phyloP scores from a whole-genome alignment of 768 basidiomycete genomes.

The Russula dissimulans region DNA sequence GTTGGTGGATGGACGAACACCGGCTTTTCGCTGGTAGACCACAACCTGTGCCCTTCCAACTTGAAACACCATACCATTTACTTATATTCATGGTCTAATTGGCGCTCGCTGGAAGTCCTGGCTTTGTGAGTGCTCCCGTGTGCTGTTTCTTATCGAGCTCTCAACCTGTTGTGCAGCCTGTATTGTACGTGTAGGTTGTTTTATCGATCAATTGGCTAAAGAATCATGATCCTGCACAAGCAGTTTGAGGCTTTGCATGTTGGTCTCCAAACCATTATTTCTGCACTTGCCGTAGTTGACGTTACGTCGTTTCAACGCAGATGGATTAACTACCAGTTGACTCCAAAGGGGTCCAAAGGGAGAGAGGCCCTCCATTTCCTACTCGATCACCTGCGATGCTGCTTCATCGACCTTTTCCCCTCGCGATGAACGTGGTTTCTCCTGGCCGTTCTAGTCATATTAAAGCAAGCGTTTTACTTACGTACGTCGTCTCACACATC shows the following conservation, averaged over 20 bases:
- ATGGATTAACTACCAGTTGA: conserved; percentile 59
- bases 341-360: conserved; percentile 47
- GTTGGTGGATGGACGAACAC: no score
- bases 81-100: conserved; percentile 35
- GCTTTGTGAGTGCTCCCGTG: conserved; percentile 33
- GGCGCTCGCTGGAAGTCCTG: conserved; percentile 48
- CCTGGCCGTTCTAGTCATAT: conserved; percentile 48
- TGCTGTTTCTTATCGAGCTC: background rate
- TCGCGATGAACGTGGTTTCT: conserved; percentile 61
- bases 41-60: conserved; percentile 46
- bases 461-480: conserved; percentile 47
- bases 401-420: conserved; percentile 84
- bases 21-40: conserved; percentile 37
- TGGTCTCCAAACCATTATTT: no score
- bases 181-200: conserved; percentile 26
- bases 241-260: no score
- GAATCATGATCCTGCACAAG: no score
- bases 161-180: conserved; percentile 21
- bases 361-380: conserved; percentile 81
- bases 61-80: conserved; percentile 37
- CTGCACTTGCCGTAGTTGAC: background rate
- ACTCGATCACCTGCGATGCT: conserved; percentile 87
- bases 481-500: no score
- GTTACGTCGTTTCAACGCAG: conserved; percentile 31
- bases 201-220: background rate